phyloP scores from a whole-genome alignment of 768 basidiomycete species.

The Lentinula boryana region DNA sequence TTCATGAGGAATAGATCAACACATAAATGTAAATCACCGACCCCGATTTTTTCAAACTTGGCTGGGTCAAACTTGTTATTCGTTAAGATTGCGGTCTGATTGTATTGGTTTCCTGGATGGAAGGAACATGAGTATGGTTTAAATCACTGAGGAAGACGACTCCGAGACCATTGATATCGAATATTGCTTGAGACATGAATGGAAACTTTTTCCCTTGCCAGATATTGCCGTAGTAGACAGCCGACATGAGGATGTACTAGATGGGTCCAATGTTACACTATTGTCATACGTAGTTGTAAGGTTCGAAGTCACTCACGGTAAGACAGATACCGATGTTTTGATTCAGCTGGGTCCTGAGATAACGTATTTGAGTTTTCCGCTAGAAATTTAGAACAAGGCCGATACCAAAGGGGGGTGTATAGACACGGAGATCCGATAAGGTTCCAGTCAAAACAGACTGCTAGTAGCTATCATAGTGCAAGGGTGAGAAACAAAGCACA shows the following conservation, averaged over 20 bases:
- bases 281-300: not conserved
- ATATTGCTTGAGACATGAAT: slow-evolving; percentile 10
- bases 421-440: slow-evolving; percentile 15
- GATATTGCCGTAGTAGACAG: slow-evolving; percentile 17
- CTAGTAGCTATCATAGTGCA: slow-evolving; percentile 15
- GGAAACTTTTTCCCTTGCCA: slow-evolving; percentile 16
- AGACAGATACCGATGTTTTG: slow-evolving; percentile 16
- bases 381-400: too few relatives aligned
- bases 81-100: slow-evolving; percentile 21
- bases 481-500: not conserved
- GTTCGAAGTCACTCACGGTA: slow-evolving; percentile 1
- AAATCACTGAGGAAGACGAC: not conserved
- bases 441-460: slow-evolving; percentile 23
- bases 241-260: slow-evolving; percentile 14
- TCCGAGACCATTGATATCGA: slow-evolving; percentile 5
- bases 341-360: slow-evolving; percentile 13
- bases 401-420: not conserved
- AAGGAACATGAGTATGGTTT: slow-evolving; percentile 7
- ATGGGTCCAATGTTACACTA: not conserved
- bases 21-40: not conserved
- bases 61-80: slow-evolving; percentile 18
- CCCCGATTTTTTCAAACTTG: slow-evolving; percentile 13
- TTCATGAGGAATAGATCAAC: not conserved
- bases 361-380: not conserved
- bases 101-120: slow-evolving; percentile 17